Conservation (phyloP, 2,329 filamentous ascomycete species). For the Cytospora schulzeri region DNA sequence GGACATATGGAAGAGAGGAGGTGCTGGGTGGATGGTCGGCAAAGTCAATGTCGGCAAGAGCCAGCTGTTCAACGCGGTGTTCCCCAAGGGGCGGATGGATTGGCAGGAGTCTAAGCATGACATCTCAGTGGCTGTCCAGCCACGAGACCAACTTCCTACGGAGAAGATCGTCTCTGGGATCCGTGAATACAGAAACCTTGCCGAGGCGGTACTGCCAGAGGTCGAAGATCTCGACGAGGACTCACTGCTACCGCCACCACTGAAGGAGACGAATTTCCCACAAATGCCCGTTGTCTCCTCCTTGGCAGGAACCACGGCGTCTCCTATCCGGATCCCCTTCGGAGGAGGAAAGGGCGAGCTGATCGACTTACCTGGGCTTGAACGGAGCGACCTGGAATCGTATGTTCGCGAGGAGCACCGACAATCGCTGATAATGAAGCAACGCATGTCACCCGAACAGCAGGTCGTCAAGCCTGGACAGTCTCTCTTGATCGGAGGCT, state of each 20-base stretch:
- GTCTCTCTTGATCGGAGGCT: conserved; percentile 80
- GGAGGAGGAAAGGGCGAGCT: conserved; percentile 85
- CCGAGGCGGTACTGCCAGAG: conserved; percentile 16
- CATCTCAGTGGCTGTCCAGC: conserved; percentile 37
- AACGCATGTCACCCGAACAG: conserved; percentile 73
- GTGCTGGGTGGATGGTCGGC: conserved; percentile 94
- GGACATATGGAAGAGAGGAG: conserved; percentile 80
- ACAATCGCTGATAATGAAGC: conserved; percentile 74
- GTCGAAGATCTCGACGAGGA: conserved; percentile 41
- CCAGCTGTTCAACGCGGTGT: conserved; percentile 82
- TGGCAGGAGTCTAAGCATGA: conserved; percentile 41
- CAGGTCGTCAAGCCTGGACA: conserved; percentile 72
- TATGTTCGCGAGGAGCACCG: conserved; percentile 70
- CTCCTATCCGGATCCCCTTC: conserved; percentile 90
- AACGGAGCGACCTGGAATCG: conserved; percentile 70
- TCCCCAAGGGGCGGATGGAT: conserved; percentile 71
- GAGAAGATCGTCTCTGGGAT: not conserved
- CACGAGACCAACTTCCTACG: conserved; percentile 32
- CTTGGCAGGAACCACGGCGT: conserved; percentile 90
- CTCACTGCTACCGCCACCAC: conserved; percentile 74
- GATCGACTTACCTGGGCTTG: conserved; percentile 87
- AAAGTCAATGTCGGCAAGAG: conserved; percentile 98
- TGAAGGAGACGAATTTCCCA: conserved; percentile 73
- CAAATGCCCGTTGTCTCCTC: conserved; percentile 84
- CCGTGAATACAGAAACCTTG: conserved; percentile 32